A percentile compares a stretch with the other conserved stretches of the same genome.
Evolutionary conservation across 768 basidiomycete genomes (phyloP).

Genomic region (Mycena kentingensis): DNA sequence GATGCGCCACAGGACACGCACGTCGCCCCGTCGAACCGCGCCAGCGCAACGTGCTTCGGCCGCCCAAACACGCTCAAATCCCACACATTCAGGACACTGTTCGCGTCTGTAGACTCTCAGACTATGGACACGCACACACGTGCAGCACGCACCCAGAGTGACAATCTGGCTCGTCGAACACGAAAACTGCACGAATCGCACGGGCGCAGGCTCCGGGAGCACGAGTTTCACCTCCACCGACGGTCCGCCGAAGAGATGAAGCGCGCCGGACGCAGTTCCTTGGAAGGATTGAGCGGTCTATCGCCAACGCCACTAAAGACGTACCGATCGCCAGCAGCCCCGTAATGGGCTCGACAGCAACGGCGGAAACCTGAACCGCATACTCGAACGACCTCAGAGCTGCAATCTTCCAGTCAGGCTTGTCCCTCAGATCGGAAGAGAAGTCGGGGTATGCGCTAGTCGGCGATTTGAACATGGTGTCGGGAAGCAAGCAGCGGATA

Average conservation of each 20-base stretch:
- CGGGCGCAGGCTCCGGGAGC: constrained; percentile 45
- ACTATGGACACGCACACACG: neutral
- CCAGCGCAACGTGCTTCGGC: constrained; percentile 53
- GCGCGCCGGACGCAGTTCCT: constrained; percentile 66
- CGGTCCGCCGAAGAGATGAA: constrained; percentile 69
- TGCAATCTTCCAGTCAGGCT: constrained; percentile 58
- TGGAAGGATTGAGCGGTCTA: constrained; percentile 7
- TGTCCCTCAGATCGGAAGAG: constrained; percentile 57
- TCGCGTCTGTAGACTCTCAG: constrained; percentile 42
- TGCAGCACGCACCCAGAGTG: constrained; percentile 55
- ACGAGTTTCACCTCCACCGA: constrained; percentile 57
- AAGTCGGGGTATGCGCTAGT: constrained; percentile 48
- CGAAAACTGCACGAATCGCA: constrained; percentile 68
- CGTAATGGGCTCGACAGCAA: constrained; percentile 62
- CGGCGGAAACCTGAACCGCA: constrained; percentile 49
- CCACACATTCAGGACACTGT: constrained; percentile 60
- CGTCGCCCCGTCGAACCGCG: constrained; percentile 52
- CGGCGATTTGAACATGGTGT: constrained; percentile 45
- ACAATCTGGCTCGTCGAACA: constrained; percentile 53
- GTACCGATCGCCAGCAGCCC: constrained; percentile 64
- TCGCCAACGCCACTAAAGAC: constrained; percentile 12
- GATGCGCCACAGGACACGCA: constrained; percentile 26
- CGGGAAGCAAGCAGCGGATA: neutral
- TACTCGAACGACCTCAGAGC: constrained; percentile 51
- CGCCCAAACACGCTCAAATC: constrained; percentile 53